These are phyloP conservation scores for Parasitella parasitica DNA, from an alignment of 371 early-diverging fungal genomes.

Conservation along the genomic window DNA sequence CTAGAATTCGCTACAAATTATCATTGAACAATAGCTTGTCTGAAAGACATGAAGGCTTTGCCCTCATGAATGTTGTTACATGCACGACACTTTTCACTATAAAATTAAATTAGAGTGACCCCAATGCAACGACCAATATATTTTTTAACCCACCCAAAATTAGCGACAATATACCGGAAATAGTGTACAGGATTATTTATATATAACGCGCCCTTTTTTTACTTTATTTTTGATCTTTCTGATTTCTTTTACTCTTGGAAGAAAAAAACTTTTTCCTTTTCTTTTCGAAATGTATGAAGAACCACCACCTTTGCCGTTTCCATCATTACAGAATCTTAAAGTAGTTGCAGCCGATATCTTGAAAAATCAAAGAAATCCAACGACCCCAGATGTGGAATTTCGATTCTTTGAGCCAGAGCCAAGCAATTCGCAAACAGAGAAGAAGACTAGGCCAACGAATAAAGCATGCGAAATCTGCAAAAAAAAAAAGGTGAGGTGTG, in stretches of 20 bases:
- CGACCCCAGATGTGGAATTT: slow-evolving; percentile 17
- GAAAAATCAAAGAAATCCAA: slow-evolving; percentile 7
- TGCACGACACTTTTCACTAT: too few species aligned
- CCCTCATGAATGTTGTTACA: too few species aligned
- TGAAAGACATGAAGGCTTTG: too few species aligned
- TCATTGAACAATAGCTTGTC: too few species aligned
- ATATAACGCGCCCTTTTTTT: not conserved
- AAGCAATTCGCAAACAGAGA: not conserved
- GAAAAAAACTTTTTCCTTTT: not conserved
- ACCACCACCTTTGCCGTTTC: slow-evolving; percentile 16
- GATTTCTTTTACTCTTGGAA: not conserved
- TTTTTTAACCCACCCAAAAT: too few species aligned
- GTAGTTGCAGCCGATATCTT: slow-evolving; percentile 6
- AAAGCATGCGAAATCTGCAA: slow-evolving; percentile 21
- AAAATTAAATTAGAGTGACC: too few species aligned
- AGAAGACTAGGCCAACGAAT: not conserved
- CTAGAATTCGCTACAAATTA: too few species aligned
- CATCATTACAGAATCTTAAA: slow-evolving; percentile 20
- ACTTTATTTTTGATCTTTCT: not conserved
- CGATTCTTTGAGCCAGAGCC: not conserved
- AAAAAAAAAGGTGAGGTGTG: slow-evolving; percentile 21
- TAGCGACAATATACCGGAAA: too few species aligned
- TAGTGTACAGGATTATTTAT: too few species aligned
- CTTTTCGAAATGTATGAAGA: slow-evolving; percentile 7
- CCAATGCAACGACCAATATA: too few species aligned